phyloP scores from a whole-genome alignment of 129 eudicot species.

The Glebionis coronaria region DNA sequence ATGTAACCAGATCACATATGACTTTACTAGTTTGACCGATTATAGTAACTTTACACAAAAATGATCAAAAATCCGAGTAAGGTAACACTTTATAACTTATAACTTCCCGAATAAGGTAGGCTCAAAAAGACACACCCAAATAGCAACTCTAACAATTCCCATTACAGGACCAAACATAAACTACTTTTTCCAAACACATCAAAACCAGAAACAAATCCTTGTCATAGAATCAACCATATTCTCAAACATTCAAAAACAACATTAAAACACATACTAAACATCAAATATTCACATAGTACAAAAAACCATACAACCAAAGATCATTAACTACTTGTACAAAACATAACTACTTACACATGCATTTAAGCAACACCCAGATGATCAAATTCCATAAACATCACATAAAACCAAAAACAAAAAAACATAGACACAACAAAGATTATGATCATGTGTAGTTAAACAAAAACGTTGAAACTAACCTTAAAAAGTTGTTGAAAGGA shows the following conservation, averaged over 20 bases:
- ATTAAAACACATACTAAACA: constrained; percentile 5
- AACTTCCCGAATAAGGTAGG: not conserved
- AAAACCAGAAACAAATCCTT: constrained; percentile 20
- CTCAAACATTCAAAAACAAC: constrained; percentile 18
- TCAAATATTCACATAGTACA: not conserved
- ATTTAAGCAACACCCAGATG: not conserved
- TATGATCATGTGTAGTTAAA: not conserved
- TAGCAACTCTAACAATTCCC: constrained; percentile 7
- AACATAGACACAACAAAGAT: not conserved
- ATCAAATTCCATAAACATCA: not conserved
- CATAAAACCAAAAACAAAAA: not conserved
- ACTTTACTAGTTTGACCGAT: not conserved
- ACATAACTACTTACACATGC: not conserved
- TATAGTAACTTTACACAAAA: too few species aligned
- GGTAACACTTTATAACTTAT: not conserved
- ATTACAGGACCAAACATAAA: constrained; percentile 13
- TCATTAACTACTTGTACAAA: not conserved
- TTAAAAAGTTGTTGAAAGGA: not conserved
- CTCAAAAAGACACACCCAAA: constrained; percentile 4
- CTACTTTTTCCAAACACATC: constrained; percentile 20
- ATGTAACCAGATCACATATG: not conserved
- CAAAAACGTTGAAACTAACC: constrained; percentile 18
- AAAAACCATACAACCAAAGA: constrained; percentile 1
- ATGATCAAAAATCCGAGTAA: too few species aligned
- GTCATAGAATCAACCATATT: constrained; percentile 14